Conservation (phyloP, 1,139 yeast genomes). For the Candida sp. region DNA sequence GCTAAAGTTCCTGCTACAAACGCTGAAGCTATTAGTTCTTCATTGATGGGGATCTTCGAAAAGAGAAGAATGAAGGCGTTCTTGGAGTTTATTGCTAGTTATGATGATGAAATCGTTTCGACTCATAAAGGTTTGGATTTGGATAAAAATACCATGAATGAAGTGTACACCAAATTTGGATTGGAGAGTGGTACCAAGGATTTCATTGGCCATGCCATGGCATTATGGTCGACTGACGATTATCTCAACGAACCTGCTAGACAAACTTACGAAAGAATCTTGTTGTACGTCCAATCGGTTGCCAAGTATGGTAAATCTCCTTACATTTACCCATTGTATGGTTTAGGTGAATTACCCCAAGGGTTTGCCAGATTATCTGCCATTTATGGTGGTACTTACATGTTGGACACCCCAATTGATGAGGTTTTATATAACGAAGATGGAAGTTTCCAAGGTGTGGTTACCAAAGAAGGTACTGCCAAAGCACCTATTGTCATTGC, state of each 20-base stretch:
- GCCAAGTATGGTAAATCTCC: constrained; percentile 97
- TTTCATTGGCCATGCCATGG: constrained; percentile 99
- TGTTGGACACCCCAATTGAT: constrained; percentile 95
- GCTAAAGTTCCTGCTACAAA: constrained; percentile 96
- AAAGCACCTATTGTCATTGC: constrained; percentile 94
- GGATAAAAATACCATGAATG: constrained; percentile 90
- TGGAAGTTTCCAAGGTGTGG: constrained; percentile 74
- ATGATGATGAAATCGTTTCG: constrained; percentile 70
- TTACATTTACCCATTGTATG: constrained; percentile 92
- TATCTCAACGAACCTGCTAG: constrained; percentile 88
- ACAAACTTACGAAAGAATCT: constrained; percentile 84
- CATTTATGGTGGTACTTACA: constrained; percentile 97
- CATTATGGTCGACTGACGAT: constrained; percentile 91
- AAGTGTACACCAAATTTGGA: constrained; percentile 84
- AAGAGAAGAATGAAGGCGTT: constrained; percentile 93
- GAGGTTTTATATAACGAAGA: constrained; percentile 74
- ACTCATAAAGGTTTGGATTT: constrained; percentile 88
- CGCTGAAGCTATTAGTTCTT: constrained; percentile 85
- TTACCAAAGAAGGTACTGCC: constrained; percentile 88
- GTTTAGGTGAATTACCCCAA: constrained; percentile 97
- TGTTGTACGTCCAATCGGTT: constrained; percentile 84
- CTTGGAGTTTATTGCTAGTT: constrained; percentile 81
- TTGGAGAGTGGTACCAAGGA: constrained; percentile 93
- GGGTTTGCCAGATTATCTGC: constrained; percentile 98
- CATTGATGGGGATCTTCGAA: constrained; percentile 95